These are phyloP conservation scores for Mallotus nudiflorus DNA, from an alignment of 345 rosid genomes.

Conservation along the genomic window DNA sequence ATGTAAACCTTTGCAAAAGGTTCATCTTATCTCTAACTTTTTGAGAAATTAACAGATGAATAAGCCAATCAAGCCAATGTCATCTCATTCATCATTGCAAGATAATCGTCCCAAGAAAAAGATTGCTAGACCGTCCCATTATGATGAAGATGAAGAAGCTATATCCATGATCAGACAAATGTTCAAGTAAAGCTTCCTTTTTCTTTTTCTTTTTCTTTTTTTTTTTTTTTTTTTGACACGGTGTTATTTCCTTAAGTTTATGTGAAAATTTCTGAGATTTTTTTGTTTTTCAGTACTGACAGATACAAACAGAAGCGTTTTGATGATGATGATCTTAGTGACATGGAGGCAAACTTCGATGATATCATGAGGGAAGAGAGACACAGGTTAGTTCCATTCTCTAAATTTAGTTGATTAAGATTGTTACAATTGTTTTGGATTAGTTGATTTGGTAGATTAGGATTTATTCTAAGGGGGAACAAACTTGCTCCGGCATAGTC, in stretches of 20 bases:
- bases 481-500: not conserved
- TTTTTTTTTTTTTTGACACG: not conserved
- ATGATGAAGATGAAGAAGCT: constrained; percentile 45
- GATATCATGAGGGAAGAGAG: constrained; percentile 77
- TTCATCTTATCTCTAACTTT: not conserved
- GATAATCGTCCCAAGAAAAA: constrained; percentile 56
- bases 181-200: constrained; percentile 41
- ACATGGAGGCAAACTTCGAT: constrained; percentile 87
- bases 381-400: constrained; percentile 52
- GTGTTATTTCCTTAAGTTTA: too few relatives aligned
- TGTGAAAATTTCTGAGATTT: too few relatives aligned
- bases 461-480: not conserved
- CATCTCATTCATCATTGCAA: constrained; percentile 34
- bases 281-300: too few relatives aligned
- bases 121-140: constrained; percentile 36
- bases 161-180: constrained; percentile 54
- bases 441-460: not conserved
- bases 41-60: constrained; percentile 28
- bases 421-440: not conserved
- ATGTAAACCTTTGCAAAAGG: not conserved
- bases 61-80: constrained; percentile 46
- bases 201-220: not conserved
- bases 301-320: too few relatives aligned
- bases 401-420: not conserved
- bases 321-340: constrained; percentile 58